Evolutionary conservation across 1,284 basidiomycete genomes (phyloP).

Genomic region (Cutaneotrichosporon spelunceum): DNA sequence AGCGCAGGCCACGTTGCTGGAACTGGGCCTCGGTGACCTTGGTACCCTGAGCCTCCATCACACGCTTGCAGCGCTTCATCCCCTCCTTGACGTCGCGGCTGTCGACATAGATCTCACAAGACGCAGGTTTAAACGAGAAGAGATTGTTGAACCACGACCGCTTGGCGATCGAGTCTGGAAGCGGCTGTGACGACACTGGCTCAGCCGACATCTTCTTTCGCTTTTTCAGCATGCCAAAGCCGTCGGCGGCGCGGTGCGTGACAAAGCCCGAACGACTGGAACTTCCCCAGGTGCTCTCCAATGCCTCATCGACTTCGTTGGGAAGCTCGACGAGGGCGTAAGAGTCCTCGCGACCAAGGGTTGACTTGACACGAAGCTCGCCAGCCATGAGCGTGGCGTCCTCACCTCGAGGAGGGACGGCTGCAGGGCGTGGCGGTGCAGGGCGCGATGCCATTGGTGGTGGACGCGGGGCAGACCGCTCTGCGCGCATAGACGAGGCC

Average conservation of each 20-base stretch:
- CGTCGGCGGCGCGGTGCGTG: constrained; percentile 37
- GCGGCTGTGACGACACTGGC: constrained; percentile 9
- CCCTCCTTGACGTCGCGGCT: constrained; percentile 45
- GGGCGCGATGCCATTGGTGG: constrained; percentile 7
- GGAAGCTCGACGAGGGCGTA: constrained; percentile 45
- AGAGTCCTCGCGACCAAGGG: constrained; percentile 42
- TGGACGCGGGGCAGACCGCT: constrained; percentile 15
- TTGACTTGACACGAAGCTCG: constrained; percentile 26
- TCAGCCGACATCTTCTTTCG: constrained; percentile 34
- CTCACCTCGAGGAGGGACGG: constrained; percentile 17
- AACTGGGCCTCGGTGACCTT: constrained; percentile 40
- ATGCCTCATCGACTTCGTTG: constrained; percentile 29
- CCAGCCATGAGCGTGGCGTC: neutral
- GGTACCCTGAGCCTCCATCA: constrained; percentile 36
- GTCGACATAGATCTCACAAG: constrained; percentile 53
- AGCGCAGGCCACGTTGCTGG: constrained; percentile 42
- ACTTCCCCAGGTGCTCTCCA: constrained; percentile 33
- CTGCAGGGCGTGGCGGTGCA: constrained; percentile 24
- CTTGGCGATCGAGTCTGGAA: constrained; percentile 49
- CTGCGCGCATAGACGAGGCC: constrained; percentile 11
- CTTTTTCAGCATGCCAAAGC: constrained; percentile 48
- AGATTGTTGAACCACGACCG: constrained; percentile 83
- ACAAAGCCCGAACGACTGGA: constrained; percentile 23
- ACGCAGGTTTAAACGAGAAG: constrained; percentile 77
- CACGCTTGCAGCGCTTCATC: constrained; percentile 33